Evolutionary conservation across 1,139 yeast genomes (phyloP).

Genomic region (Candida anutae): DNA sequence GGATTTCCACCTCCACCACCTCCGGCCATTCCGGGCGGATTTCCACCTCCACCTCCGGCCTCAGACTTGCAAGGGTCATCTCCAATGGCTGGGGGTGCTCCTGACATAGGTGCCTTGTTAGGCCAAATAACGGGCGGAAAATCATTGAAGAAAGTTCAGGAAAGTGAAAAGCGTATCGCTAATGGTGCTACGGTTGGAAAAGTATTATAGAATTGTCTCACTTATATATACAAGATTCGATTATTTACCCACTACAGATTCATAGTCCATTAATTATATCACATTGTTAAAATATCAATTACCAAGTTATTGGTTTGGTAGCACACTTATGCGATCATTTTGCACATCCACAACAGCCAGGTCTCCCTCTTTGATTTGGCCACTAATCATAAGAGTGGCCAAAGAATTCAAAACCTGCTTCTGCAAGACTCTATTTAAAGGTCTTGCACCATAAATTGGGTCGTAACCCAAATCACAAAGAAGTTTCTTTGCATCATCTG

Average conservation of each 20-base stretch:
- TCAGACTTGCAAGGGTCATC: constrained; percentile 2
- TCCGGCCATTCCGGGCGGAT: constrained; percentile 11
- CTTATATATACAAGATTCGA: no score
- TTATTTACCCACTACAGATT: no score
- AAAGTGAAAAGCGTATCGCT: constrained; percentile 35
- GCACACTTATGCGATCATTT: constrained; percentile 24
- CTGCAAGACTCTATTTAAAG: constrained; percentile 83
- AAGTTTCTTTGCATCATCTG: constrained; percentile 63
- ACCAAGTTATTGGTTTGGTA: constrained; percentile 35
- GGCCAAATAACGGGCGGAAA: constrained; percentile 53
- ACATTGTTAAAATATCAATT: no score
- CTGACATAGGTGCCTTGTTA: constrained; percentile 39
- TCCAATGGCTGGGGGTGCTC: constrained; percentile 15
- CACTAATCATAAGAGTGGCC: constrained; percentile 72
- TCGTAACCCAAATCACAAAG: constrained; percentile 83
- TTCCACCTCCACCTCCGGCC: constrained; percentile 12
- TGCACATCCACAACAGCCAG: constrained; percentile 37
- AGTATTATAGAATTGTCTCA: constrained; percentile 24
- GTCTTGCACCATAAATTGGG: constrained; percentile 90
- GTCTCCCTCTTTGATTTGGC: constrained; percentile 68
- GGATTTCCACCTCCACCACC: constrained; percentile 20
- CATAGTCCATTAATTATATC: no score
- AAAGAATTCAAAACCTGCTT: constrained; percentile 77
- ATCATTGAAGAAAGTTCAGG: constrained; percentile 41
- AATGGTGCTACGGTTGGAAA: constrained; percentile 43